Evolutionary conservation across 257 asterid genomes (phyloP), one percentile per base, ranked within the genome.

Genomic region (Solanum chmielewskii): DNA sequence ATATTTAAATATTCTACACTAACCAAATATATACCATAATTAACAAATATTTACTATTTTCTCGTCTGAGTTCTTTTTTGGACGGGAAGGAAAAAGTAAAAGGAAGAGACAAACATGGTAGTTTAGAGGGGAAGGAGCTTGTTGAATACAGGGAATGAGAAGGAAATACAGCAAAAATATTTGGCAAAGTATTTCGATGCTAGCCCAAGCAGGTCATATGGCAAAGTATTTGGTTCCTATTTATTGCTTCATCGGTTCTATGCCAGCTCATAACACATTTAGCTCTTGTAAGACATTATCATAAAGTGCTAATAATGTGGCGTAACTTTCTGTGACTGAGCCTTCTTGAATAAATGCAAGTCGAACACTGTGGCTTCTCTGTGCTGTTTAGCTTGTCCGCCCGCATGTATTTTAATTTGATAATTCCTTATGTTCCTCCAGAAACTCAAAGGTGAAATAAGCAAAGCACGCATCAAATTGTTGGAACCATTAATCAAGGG

Each of bases 401-500:
- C 5, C n/a, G 12, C 5, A 15, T 49, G 44, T 81, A 49, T 49
- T 47, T 80, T 80, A 37, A 81, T 49, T 81, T 81, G 85, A 49
- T 49, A 23, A 29, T 81, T 49, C 45, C 29, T 49, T 3, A 81
- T 7, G 11, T 83, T 60, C 45, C 70, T 33, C 16, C 78, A 85
- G 90, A 84, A 31, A 80, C 84, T 88, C 88, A 88, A 86, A 70
- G 84, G 49, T 23, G 88, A 86, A 66, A 69, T 80, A 64, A 88
- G 83, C 71, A 86, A 69, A 70, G 84, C 88, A 25, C 87, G 62
- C 84, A 88, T 88, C 56, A 88, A 47, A 7, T n/a, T 86, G 59
- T 69, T 88, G 75, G 86, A 85, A 86, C 90, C 90, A 18, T 62
- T 85, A 35, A 42, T 88, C 66, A 88, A 88, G 78, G 90, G 90